Percentiles rank a stretch among this genome's conserved stretches.
phyloP scores from a whole-genome alignment of 2,329 filamentous ascomycete species.

The Trichothecium sympodiale region DNA sequence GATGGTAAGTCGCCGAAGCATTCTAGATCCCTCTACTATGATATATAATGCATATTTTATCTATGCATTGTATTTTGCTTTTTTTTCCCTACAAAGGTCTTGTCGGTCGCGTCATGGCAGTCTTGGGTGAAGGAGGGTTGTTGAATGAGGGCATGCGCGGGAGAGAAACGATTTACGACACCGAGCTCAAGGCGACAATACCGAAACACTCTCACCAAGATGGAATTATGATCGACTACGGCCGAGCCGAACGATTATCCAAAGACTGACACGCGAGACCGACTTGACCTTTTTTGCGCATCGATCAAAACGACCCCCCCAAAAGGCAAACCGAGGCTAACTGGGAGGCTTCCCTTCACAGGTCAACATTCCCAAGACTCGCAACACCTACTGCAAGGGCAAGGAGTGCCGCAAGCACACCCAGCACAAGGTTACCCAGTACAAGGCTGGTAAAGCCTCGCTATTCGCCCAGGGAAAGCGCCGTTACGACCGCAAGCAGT shows the following conservation, averaged over 20 bases:
- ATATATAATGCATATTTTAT: too few relatives aligned
- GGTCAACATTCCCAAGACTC: constrained; percentile 98
- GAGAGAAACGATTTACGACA: too few relatives aligned
- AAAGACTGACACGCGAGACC: background rate
- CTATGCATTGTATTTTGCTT: too few relatives aligned
- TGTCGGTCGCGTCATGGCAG: constrained; percentile 20
- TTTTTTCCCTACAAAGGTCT: too few relatives aligned
- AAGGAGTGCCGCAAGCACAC: constrained; percentile 88
- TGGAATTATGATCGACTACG: too few relatives aligned
- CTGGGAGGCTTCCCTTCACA: constrained; percentile 25
- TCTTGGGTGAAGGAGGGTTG: constrained; percentile 4
- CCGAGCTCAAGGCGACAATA: too few relatives aligned
- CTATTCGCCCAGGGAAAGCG: constrained; percentile 98
- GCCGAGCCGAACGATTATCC: too few relatives aligned
- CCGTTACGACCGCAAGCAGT: constrained; percentile 98
- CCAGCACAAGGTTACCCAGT: constrained; percentile 89
- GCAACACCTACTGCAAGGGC: constrained; percentile 96
- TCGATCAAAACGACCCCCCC: constrained; percentile 1
- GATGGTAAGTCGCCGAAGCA: constrained; percentile 27
- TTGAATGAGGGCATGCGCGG: constrained; percentile 3
- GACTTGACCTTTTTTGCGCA: background rate
- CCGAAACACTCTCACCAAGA: too few relatives aligned
- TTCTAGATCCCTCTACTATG: background rate
- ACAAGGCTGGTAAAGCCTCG: constrained; percentile 95
- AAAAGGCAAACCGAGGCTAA: constrained; percentile 13